Evolutionary conservation across 2,329 filamentous ascomycete genomes (phyloP).

Genomic region (Claviceps monticola): DNA sequence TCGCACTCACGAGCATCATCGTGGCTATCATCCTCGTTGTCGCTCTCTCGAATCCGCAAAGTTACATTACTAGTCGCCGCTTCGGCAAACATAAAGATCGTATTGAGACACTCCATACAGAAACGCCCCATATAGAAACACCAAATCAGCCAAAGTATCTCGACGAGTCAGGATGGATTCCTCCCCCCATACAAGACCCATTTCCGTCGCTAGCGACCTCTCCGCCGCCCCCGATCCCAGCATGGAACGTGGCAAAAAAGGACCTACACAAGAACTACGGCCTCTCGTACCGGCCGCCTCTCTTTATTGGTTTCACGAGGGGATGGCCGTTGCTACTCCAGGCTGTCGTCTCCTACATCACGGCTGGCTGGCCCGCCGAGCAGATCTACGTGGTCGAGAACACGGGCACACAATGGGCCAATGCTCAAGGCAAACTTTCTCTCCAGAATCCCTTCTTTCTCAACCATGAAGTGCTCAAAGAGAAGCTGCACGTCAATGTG

Average conservation of each 20-base stretch:
- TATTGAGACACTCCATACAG: not conserved
- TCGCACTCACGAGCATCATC: not conserved
- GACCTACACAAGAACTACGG: constrained; percentile 25
- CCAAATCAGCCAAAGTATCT: not conserved
- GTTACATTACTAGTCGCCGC: not conserved
- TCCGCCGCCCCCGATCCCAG: constrained; percentile 25
- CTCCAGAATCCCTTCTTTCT: constrained; percentile 20
- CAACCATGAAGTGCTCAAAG: not conserved
- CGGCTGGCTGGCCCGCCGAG: constrained; percentile 41
- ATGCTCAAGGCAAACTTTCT: constrained; percentile 30
- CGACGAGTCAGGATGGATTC: constrained; percentile 16
- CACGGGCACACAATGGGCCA: constrained; percentile 40
- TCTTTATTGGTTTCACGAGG: constrained; percentile 46
- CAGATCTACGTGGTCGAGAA: constrained; percentile 48
- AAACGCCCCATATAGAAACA: no score
- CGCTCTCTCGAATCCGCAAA: not conserved
- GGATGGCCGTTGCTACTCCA: constrained; percentile 42
- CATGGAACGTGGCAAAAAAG: constrained; percentile 27
- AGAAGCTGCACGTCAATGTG: constrained; percentile 36
- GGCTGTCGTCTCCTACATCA: constrained; percentile 41
- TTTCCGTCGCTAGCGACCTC: constrained; percentile 26
- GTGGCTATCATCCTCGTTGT: not conserved
- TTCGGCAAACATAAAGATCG: not conserved
- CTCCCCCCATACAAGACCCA: constrained; percentile 26
- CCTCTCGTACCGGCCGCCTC: constrained; percentile 28